Evolutionary conservation across 441 rosid genomes (phyloP), one percentile per base, ranked within the genome.

Genomic region (Gossypium davidsonii): DNA sequence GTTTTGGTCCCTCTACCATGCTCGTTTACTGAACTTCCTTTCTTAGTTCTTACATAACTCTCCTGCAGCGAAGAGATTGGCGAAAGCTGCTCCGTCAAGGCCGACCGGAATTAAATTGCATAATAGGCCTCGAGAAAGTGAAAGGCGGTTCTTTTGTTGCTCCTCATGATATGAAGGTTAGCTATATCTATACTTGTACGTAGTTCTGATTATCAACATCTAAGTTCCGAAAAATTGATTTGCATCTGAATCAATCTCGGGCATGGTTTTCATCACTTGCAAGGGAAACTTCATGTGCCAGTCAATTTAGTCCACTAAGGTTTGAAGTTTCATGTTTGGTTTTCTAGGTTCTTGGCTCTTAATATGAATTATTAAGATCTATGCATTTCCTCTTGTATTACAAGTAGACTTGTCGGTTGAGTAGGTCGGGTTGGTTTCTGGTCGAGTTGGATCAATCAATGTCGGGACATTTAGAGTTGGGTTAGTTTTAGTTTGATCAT

Each of bases 21-120:
- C 39, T 34, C 39, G 8, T 34, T 34, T 34, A 34, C 3, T 26
- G 52, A 49, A 39, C 44, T 70, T 61, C 2, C 31, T 61, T 56
- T 76, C 77, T 11, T 51, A 21, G 57, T 56, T 76, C 77, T 11
- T 51, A 21, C 55, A 52, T 49, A 73, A 42, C 46, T 68, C 66
- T 75, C 12, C 74, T 76, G 80, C 87, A 90, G 96, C 91, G n/a
- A 86, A 86, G 75, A 83, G 88, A 77, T 64, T 90, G 73, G 89
- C 78, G 8, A 86, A 80, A 79, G 88, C 88, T 72, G 80, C 67
- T 51, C 93, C 95, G 55, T 74, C 76, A 0, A 85, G 90, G 39
- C 80, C 84, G 15, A 74, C 79, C 14, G 93, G 96, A 63, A 87
- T 90, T 87, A 87, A 86, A 73, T 70, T 90, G 82, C 90, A 84